phyloP scores from a whole-genome alignment of 805 yeast species.

The Ogataea kodamae region DNA sequence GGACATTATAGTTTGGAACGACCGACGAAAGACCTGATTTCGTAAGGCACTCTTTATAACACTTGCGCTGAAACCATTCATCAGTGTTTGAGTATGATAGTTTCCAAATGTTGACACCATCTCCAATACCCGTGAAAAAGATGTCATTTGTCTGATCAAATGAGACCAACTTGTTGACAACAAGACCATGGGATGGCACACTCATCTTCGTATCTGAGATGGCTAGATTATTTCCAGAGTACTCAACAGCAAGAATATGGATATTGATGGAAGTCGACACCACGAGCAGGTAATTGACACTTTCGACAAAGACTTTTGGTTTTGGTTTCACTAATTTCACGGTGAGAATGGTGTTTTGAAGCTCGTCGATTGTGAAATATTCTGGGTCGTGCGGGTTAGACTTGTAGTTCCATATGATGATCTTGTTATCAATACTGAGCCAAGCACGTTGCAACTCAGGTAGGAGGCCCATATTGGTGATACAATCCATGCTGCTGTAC shows the following conservation, averaged over 20 bases:
- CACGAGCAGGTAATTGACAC: conserved; percentile 68
- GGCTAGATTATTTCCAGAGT: conserved; percentile 48
- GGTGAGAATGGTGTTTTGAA: conserved; percentile 70
- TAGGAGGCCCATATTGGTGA: conserved; percentile 78
- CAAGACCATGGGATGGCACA: conserved; percentile 75
- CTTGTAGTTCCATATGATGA: conserved; percentile 78
- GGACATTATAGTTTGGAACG: conserved; percentile 37
- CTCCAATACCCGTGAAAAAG: conserved; percentile 77
- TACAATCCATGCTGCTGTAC: conserved; percentile 60
- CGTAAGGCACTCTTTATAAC: conserved; percentile 80
- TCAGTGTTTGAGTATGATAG: conserved; percentile 77
- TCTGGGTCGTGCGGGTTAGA: conserved; percentile 47
- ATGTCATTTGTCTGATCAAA: conserved; percentile 70
- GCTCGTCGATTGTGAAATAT: conserved; percentile 77
- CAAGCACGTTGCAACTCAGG: conserved; percentile 79
- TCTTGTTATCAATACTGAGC: conserved; percentile 77
- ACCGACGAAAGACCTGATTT: conserved; percentile 55
- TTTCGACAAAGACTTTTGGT: conserved; percentile 71
- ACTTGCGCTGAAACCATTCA: conserved; percentile 81
- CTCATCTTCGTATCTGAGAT: conserved; percentile 80
- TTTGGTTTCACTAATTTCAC: conserved; percentile 81
- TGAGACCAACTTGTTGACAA: conserved; percentile 58
- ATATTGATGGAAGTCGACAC: conserved; percentile 80
- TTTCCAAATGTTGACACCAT: conserved; percentile 82
- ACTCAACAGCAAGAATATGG: conserved; percentile 70